A percentile compares a stretch with the other conserved stretches of the same genome.
These are phyloP conservation scores for Wickerhamiella qilinensis DNA, from an alignment of 805 yeast genomes.

Conservation along the genomic window DNA sequence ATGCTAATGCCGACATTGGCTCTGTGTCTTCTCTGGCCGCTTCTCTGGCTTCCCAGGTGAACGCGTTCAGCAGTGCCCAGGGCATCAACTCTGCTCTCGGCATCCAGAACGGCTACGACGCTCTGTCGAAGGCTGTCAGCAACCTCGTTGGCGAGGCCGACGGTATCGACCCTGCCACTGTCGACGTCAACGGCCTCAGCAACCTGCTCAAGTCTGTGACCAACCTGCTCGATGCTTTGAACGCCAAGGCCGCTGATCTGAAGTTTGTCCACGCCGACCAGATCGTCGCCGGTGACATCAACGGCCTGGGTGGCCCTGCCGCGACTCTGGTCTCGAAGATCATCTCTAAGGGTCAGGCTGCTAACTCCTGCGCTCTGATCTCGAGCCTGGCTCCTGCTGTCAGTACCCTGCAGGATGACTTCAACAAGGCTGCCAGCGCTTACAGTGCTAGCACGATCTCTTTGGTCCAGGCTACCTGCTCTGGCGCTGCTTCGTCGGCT, in stretches of 20 bases:
- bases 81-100: slow-evolving; percentile 55
- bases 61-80: slow-evolving; percentile 43
- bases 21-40: neutral
- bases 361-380: neutral
- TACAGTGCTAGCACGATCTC: neutral
- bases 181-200: neutral
- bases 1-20: neutral
- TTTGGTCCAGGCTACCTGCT: neutral
- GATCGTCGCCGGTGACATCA: slow-evolving; percentile 11
- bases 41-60: slow-evolving; percentile 44
- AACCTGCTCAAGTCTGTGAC: neutral
- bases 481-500: neutral
- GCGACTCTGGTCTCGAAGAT: neutral
- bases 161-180: neutral
- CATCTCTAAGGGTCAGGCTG: neutral
- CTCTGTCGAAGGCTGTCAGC: slow-evolving; percentile 42
- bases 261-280: slow-evolving; percentile 10
- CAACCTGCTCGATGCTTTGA: slow-evolving; percentile 2
- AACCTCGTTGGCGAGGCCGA: slow-evolving; percentile 3
- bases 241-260: slow-evolving; percentile 14
- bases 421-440: neutral
- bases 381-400: neutral
- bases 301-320: neutral
- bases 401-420: neutral
- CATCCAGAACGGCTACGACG: slow-evolving; percentile 73